Base-by-base conservation (phyloP, 805 yeast species). In the Myxozyma kluyveri region DNA sequence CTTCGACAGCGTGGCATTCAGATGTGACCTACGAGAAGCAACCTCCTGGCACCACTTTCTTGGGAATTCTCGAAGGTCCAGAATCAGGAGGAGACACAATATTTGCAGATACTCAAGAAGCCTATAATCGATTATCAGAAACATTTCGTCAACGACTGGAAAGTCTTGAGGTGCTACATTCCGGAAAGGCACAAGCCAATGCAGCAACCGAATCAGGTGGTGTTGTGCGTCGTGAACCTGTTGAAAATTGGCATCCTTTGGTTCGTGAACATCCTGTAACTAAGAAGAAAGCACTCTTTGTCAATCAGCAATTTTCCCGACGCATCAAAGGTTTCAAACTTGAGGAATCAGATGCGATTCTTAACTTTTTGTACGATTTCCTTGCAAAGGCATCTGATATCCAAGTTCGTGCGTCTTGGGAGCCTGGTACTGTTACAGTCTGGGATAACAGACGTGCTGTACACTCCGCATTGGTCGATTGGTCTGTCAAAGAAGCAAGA, bases 381-480 rank as follows among this genome's bases (percentile, higher is more conserved):
- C 67, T 84, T 63, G 72, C 81, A 50, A 78, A 77, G 53, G 68
- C 70, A 57, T 63, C 80, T 7, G 91, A 86, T 67, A 72, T 84
- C 54, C 90, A 84, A 61, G 69, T 83, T 50, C 77, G 90, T 64
- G 87, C 86, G 4, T 75, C 68, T 44, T 85, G 88, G 85, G 87
- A 82, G 63, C 83, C 83, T 24, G 77, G 77, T 32, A 73, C 90
- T 0, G 86, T 84, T 41, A 86, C 81, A 29, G 71, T 83, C 23
- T 85, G 90, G 90, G 91, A 86, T 64, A 84, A 85, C 73, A 77
- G 91, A 67, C 73, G 86, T 61, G 76, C 81, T 12, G 68, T 79
- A 31, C 91, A 86, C 65, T 74, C 88, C 14, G 88, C 88, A 14
- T 73, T 81, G 24, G 73, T 80, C 42, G 91, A 86, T 65, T 85